Conservation (phyloP, 208 protist species). For the Leptomonas pyrrhocoris region DNA sequence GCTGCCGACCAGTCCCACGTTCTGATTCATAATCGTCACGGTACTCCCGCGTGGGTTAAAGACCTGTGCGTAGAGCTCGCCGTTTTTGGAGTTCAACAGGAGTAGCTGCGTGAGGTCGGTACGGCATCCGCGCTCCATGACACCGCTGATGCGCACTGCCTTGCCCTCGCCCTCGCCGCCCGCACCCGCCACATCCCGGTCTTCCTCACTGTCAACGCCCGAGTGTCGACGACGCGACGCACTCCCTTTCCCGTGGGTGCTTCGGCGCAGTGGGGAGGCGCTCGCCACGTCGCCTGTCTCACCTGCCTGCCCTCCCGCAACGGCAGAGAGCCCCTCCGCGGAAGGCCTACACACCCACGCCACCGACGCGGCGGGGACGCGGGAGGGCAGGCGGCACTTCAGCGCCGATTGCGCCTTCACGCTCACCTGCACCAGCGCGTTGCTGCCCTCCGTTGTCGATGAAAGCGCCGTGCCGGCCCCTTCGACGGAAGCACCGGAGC, state of each 20-base stretch:
- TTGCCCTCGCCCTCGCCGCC: neutral
- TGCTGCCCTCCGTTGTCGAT: slow-evolving; percentile 20
- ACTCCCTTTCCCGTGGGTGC: neutral
- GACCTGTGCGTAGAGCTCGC: slow-evolving; percentile 71
- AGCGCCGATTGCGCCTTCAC: slow-evolving; percentile 33
- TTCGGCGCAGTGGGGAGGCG: no score
- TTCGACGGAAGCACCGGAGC: slow-evolving; percentile 20
- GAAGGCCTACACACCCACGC: slow-evolving; percentile 36
- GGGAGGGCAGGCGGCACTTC: slow-evolving; percentile 42
- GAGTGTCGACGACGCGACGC: neutral
- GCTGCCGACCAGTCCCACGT: slow-evolving; percentile 36
- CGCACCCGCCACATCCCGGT: neutral
- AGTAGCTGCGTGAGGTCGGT: slow-evolving; percentile 53
- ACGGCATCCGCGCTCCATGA: slow-evolving; percentile 33
- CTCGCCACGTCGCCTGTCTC: neutral
- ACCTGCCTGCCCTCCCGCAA: neutral
- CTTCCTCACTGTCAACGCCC: neutral
- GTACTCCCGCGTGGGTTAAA: slow-evolving; percentile 46
- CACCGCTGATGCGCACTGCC: neutral
- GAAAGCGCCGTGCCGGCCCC: slow-evolving; percentile 12
- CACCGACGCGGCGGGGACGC: slow-evolving; percentile 52
- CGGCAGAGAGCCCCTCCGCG: neutral
- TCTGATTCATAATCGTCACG: slow-evolving; percentile 37
- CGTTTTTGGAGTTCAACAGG: slow-evolving; percentile 56
- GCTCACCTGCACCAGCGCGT: slow-evolving; percentile 16